phyloP scores from a whole-genome alignment of 2,329 filamentous ascomycete species.

The Falciphora oryzae region DNA sequence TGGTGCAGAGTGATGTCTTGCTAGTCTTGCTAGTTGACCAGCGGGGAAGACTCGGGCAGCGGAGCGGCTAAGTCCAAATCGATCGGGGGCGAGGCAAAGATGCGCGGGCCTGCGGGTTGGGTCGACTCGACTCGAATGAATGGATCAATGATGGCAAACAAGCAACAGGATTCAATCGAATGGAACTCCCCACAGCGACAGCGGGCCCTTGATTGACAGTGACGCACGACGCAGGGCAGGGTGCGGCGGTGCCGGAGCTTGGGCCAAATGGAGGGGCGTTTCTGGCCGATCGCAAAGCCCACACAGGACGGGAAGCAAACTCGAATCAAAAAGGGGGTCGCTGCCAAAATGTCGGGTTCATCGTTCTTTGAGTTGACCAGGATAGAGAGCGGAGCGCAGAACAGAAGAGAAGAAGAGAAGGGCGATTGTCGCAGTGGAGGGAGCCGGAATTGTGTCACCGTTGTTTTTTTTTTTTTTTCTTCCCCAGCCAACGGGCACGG shows the following conservation, averaged over 20 bases:
- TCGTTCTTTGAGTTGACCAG: background rate
- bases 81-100: background rate
- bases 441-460: background rate
- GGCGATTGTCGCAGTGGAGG: background rate
- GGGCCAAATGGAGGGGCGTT: background rate
- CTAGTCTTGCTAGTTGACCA: background rate
- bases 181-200: background rate
- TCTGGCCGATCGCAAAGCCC: background rate
- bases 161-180: background rate
- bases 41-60: background rate
- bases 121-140: background rate
- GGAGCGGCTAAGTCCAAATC: background rate
- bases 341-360: background rate
- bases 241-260: background rate
- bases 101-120: background rate
- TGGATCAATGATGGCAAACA: background rate
- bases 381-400: background rate
- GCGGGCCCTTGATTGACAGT: background rate
- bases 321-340: slow-evolving; percentile 1
- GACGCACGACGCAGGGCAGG: background rate
- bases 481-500: background rate
- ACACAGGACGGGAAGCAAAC: too few species aligned
- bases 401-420: background rate
- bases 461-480: background rate
- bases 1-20: background rate